phyloP scores from a whole-genome alignment of 257 asterid species.

The Solanum pinnatisectum region DNA sequence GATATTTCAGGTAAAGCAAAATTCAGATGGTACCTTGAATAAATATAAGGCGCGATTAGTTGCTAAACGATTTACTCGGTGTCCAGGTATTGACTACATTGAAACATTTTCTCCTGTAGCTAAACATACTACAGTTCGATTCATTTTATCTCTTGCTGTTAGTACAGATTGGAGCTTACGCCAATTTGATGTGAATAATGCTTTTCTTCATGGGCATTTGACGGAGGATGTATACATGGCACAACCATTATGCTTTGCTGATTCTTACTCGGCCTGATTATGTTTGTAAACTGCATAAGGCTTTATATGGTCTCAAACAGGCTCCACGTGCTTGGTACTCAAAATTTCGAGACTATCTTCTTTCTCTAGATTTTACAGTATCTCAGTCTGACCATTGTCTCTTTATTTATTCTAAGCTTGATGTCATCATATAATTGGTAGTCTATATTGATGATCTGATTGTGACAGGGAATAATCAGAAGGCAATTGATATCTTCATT shows the following conservation, averaged over 20 bases:
- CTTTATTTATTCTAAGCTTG: background rate
- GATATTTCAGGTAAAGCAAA: background rate
- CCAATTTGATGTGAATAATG: background rate
- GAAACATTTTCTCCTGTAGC: background rate
- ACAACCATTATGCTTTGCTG: background rate
- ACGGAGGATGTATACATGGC: background rate
- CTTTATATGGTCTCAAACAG: background rate
- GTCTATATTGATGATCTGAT: background rate
- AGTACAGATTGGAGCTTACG: background rate
- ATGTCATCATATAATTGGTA: background rate
- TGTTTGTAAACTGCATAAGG: background rate
- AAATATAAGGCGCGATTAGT: no score
- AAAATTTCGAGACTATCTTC: no score
- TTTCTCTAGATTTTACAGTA: background rate
- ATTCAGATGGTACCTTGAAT: no score
- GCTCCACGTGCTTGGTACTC: background rate
- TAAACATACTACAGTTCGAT: background rate
- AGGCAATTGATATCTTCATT: background rate
- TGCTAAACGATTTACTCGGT: no score
- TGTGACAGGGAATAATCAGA: background rate
- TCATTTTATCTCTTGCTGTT: background rate
- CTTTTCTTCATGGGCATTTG: background rate
- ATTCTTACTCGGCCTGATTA: background rate
- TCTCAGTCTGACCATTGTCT: background rate
- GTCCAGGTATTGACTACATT: no score